Conservation (phyloP, 306 rosid species). For the Castanospermum australe region DNA sequence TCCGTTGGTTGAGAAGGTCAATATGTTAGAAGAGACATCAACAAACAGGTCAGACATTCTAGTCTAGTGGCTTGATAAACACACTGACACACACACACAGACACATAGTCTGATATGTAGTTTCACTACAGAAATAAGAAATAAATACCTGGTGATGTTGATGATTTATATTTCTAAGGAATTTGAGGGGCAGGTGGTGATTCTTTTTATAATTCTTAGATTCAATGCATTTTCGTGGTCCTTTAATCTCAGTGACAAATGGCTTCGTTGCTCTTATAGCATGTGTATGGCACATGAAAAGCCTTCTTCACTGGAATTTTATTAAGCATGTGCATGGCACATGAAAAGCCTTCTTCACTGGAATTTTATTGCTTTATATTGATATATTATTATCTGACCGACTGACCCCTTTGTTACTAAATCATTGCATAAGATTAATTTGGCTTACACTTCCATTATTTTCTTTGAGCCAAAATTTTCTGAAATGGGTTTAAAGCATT, state of each 20-base stretch:
- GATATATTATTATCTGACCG: background rate
- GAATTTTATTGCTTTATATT: background rate
- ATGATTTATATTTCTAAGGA: background rate
- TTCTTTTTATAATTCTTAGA: too few relatives aligned
- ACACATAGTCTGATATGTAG: background rate
- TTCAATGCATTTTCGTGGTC: too few relatives aligned
- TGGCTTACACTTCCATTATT: background rate
- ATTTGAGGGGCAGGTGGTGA: background rate
- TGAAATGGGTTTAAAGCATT: background rate
- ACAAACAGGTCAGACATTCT: conserved; percentile 29
- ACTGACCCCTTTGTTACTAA: background rate
- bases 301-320: background rate
- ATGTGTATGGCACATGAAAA: background rate
- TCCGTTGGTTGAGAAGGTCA: conserved; percentile 24
- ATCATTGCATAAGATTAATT: background rate
- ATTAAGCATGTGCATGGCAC: background rate
- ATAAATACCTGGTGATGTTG: background rate
- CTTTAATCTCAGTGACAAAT: too few relatives aligned
- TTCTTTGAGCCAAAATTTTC: background rate
- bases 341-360: background rate
- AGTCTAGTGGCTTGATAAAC: background rate
- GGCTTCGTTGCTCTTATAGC: background rate
- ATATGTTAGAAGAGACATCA: conserved; percentile 31
- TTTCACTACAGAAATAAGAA: background rate
- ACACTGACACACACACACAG: too few relatives aligned